A percentile compares a stretch with the other conserved stretches of the same genome.
Conservation (phyloP, 2,329 filamentous ascomycete species). For the Zalaria obscura region DNA sequence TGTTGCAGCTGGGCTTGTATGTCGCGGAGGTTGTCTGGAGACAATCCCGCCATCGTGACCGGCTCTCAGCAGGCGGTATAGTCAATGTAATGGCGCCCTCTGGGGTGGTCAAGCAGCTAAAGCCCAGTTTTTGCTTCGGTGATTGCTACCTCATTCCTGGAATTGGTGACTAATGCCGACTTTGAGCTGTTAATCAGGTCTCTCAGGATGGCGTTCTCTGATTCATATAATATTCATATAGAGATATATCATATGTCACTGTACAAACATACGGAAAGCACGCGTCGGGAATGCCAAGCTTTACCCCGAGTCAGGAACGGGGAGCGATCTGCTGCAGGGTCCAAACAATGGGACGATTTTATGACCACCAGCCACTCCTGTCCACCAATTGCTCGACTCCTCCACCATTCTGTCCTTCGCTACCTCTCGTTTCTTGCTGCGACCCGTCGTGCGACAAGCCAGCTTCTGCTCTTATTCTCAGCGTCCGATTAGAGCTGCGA, state of each 20-base stretch:
- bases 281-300: too few species aligned
- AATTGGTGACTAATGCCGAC: too few species aligned
- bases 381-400: not conserved
- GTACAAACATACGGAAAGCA: too few species aligned
- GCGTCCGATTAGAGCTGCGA: not conserved
- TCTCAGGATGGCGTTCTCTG: too few species aligned
- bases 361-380: not conserved
- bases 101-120: too few species aligned
- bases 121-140: not conserved
- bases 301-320: too few species aligned
- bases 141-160: too few species aligned
- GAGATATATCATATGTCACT: too few species aligned
- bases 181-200: too few species aligned
- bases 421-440: conserved; percentile 1
- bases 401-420: conserved; percentile 1
- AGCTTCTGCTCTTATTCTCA: not conserved
- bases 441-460: not conserved
- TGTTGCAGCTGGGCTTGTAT: conserved; percentile 66
- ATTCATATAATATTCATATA: too few species aligned
- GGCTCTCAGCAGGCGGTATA: too few species aligned
- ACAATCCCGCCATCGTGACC: conserved; percentile 14
- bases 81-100: too few species aligned
- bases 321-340: not conserved
- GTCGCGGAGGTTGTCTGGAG: conserved; percentile 35
- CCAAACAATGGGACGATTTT: conserved; percentile 7